Evolutionary conservation across 2,329 filamentous ascomycete species (phyloP).

Genomic region (Calycina herbarum): DNA sequence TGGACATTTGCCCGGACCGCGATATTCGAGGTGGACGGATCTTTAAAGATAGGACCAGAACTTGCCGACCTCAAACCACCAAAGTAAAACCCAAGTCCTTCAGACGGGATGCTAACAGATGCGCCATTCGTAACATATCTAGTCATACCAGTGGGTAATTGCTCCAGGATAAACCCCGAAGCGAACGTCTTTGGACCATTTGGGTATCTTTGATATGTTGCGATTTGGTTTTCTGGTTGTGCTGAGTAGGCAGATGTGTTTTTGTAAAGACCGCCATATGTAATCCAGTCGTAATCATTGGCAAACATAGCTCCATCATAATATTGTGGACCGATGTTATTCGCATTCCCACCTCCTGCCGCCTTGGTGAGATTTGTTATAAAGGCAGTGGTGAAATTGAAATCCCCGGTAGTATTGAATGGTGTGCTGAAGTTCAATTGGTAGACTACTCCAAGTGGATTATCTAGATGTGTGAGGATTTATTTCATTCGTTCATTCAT

Average conservation of each 20-base stretch:
- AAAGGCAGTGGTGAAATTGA: slow-evolving; percentile 56
- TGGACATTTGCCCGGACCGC: slow-evolving; percentile 37
- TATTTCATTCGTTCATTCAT: background rate
- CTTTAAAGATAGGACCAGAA: slow-evolving; percentile 50
- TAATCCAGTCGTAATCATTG: slow-evolving; percentile 62
- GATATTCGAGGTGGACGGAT: slow-evolving; percentile 20
- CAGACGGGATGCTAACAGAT: slow-evolving; percentile 63
- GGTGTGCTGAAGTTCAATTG: slow-evolving; percentile 58
- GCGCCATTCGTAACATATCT: slow-evolving; percentile 66
- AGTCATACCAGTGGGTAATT: slow-evolving; percentile 50
- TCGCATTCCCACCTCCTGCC: slow-evolving; percentile 44
- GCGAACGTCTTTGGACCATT: slow-evolving; percentile 48
- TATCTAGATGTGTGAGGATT: slow-evolving; percentile 43
- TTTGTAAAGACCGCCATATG: slow-evolving; percentile 60
- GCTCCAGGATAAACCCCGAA: slow-evolving; percentile 44
- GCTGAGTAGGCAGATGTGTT: slow-evolving; percentile 39
- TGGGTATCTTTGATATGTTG: slow-evolving; percentile 53
- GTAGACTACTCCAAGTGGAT: slow-evolving; percentile 53
- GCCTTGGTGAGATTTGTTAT: slow-evolving; percentile 48
- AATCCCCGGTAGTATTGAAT: slow-evolving; percentile 47
- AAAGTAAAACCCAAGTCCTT: slow-evolving; percentile 72
- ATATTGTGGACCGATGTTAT: slow-evolving; percentile 56
- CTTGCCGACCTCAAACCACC: slow-evolving; percentile 57
- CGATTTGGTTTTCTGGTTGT: slow-evolving; percentile 46
- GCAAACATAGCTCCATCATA: slow-evolving; percentile 64